phyloP scores from a whole-genome alignment of 1,284 basidiomycete species.

The Cutaneotrichosporon mucoides region DNA sequence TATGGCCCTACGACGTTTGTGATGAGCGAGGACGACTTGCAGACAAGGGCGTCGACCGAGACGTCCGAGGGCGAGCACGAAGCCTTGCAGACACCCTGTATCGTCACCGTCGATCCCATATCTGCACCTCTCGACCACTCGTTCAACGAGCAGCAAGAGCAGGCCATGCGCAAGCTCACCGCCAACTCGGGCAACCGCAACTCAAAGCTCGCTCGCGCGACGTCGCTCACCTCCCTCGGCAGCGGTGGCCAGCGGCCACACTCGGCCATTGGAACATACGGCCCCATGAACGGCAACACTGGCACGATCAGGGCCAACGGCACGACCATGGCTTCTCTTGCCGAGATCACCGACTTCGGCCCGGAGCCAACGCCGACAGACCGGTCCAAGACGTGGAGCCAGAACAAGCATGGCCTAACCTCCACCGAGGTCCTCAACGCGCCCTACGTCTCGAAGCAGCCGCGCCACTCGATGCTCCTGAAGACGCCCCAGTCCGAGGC shows the following conservation, averaged over 20 bases:
- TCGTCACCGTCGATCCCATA: neutral
- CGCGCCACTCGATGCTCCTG: neutral
- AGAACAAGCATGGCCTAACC: neutral
- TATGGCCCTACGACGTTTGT: neutral
- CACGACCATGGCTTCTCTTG: neutral
- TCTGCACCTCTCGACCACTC: neutral
- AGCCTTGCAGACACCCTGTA: neutral
- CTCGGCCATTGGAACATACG: neutral
- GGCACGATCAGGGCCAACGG: neutral
- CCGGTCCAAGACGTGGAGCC: slow-evolving; percentile 2
- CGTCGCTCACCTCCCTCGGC: slow-evolving; percentile 11
- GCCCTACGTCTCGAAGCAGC: too few relatives aligned
- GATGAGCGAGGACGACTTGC: neutral
- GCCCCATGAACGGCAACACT: neutral
- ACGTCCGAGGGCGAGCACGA: neutral
- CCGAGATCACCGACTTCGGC: slow-evolving; percentile 1
- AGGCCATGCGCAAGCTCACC: slow-evolving; percentile 5
- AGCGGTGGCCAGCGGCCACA: neutral
- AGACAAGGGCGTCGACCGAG: slow-evolving; percentile 6
- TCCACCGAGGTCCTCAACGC: too few relatives aligned
- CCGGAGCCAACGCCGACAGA: neutral
- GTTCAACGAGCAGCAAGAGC: slow-evolving; percentile 8
- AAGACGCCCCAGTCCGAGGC: neutral
- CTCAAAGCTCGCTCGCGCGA: slow-evolving; percentile 5
- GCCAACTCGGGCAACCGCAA: neutral